These are phyloP conservation scores for Leccinum rimulosum DNA, from an alignment of 768 basidiomycete genomes.

Conservation along the genomic window DNA sequence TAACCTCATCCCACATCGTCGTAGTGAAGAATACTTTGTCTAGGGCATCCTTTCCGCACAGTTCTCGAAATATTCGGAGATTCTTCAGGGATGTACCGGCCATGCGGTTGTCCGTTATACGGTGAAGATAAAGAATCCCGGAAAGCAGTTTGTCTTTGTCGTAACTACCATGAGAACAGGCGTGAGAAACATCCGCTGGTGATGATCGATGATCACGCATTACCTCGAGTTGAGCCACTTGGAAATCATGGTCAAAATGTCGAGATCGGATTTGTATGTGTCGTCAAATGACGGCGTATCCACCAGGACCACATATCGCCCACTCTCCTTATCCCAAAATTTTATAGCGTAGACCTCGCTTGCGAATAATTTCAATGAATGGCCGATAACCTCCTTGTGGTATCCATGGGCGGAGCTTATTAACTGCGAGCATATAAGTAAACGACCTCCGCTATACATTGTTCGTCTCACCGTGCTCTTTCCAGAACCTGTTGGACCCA, in stretches of 20 bases:
- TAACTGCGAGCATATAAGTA: neutral
- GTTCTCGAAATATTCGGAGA: slow-evolving; percentile 30
- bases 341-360: slow-evolving; percentile 5
- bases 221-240: slow-evolving; percentile 17
- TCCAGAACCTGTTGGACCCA: neutral
- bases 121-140: slow-evolving; percentile 39
- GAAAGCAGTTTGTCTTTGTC: slow-evolving; percentile 18
- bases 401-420: neutral
- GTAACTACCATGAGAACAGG: neutral
- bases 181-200: too few species aligned
- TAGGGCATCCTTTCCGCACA: slow-evolving; percentile 29
- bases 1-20: slow-evolving; percentile 14
- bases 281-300: slow-evolving; percentile 15
- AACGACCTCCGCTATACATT: neutral
- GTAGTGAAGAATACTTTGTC: slow-evolving; percentile 33
- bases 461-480: neutral
- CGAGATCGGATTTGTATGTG: slow-evolving; percentile 14
- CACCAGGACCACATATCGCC: slow-evolving; percentile 10
- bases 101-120: slow-evolving; percentile 40
- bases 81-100: slow-evolving; percentile 33
- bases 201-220: neutral
- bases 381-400: neutral
- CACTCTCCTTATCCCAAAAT: slow-evolving; percentile 2
- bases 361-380: slow-evolving; percentile 10
- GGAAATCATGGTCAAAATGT: slow-evolving; percentile 11